Percentiles rank a stretch among this genome's conserved stretches.
Conservation (phyloP, 441 rosid genomes). For the Gossypium schwendimanii region DNA sequence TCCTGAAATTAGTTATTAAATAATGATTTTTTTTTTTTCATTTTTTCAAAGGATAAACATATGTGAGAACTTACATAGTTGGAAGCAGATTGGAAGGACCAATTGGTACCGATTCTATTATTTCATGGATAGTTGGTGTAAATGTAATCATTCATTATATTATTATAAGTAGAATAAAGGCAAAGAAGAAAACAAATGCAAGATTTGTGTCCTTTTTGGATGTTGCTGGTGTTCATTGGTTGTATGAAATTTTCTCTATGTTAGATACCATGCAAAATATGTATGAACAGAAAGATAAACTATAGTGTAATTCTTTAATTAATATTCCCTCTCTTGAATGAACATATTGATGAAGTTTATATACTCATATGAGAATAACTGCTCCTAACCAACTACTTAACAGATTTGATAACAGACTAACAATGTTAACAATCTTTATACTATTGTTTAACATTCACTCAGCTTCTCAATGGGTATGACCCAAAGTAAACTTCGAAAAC, state of each 20-base stretch:
- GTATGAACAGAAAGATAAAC: too few species aligned
- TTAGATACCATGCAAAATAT: too few species aligned
- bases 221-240: background rate
- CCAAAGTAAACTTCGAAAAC: too few species aligned
- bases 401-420: too few species aligned
- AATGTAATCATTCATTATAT: constrained; percentile 1
- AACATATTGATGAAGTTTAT: too few species aligned
- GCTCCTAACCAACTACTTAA: too few species aligned
- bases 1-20: constrained; percentile 3
- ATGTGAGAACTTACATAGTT: background rate
- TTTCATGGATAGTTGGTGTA: constrained; percentile 3
- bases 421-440: too few species aligned
- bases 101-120: background rate
- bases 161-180: constrained; percentile 5
- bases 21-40: background rate
- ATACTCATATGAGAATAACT: too few species aligned
- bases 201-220: constrained; percentile 14
- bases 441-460: too few species aligned
- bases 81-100: background rate
- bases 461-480: too few species aligned
- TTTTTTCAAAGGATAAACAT: background rate
- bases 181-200: constrained; percentile 16
- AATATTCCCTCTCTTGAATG: too few species aligned
- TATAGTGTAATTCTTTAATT: too few species aligned
- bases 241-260: background rate